Evolutionary conservation across 257 asterid species (phyloP).

Genomic region (Henckelia pumila): DNA sequence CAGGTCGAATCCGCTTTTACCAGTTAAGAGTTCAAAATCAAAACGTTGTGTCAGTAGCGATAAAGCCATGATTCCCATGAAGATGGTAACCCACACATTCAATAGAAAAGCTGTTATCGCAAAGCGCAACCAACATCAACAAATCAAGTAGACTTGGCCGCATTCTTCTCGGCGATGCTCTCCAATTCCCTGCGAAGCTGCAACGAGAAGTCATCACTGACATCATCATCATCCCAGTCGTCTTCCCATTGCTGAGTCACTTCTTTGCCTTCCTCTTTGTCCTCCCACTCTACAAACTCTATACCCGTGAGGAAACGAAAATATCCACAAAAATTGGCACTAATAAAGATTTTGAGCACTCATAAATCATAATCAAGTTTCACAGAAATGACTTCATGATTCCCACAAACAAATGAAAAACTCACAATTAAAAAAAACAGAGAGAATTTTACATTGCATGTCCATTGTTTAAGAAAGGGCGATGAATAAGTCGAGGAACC

Average conservation of each 20-base stretch:
- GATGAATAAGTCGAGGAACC: background rate
- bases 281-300: constrained; percentile 62
- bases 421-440: background rate
- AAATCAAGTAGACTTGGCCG: constrained; percentile 32
- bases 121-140: constrained; percentile 12
- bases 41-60: background rate
- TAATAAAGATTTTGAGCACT: background rate
- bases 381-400: background rate
- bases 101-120: constrained; percentile 4
- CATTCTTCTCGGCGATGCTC: constrained; percentile 59
- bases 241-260: constrained; percentile 91
- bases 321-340: background rate
- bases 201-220: constrained; percentile 81
- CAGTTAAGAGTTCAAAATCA: background rate
- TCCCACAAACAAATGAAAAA: too few relatives aligned
- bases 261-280: constrained; percentile 69
- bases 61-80: constrained; percentile 1
- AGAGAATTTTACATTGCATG: background rate
- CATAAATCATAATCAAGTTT: background rate
- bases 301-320: background rate
- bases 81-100: constrained; percentile 3
- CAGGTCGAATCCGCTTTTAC: too few relatives aligned
- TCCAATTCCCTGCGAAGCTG: constrained; percentile 87
- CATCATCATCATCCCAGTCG: constrained; percentile 97
- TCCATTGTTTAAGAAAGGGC: background rate